These are phyloP conservation scores for Botrytis hyacinthi DNA, from an alignment of 2,329 filamentous ascomycete genomes.

Conservation along the genomic window DNA sequence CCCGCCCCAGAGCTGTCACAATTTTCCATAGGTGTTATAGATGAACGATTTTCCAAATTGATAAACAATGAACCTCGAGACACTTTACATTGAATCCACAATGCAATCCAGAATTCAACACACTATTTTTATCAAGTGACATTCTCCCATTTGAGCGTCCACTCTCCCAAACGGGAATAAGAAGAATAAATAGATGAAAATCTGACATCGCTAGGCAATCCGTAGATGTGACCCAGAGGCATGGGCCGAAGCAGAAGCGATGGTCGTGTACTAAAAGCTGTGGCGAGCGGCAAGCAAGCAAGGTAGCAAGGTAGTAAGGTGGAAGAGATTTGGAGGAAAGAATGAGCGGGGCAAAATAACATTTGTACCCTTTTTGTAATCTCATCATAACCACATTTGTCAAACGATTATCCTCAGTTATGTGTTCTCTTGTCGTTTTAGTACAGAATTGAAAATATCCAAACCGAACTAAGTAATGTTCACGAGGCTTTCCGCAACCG, in stretches of 20 bases:
- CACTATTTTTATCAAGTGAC: constrained; percentile 3
- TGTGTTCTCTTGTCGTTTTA: neutral
- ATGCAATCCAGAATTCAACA: neutral
- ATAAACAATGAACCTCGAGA: neutral
- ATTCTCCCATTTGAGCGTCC: neutral
- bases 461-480: neutral
- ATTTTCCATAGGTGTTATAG: neutral
- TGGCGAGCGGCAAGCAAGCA: constrained; percentile 15
- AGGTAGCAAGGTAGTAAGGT: neutral
- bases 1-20: neutral
- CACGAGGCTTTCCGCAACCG: constrained; percentile 6
- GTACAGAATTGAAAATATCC: neutral
- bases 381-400: constrained; percentile 2
- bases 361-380: neutral
- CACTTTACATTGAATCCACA: neutral
- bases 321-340: neutral
- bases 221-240: constrained; percentile 11
- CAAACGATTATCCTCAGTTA: neutral
- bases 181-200: constrained; percentile 1
- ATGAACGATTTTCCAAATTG: neutral
- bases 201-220: neutral
- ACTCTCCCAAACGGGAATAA: neutral
- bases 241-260: constrained; percentile 21
- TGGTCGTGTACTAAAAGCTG: constrained; percentile 6
- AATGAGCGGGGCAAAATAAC: neutral